Evolutionary conservation across 345 rosid species (phyloP), one percentile per base, ranked within the genome.

Genomic region (Moricandia moricandioides): DNA sequence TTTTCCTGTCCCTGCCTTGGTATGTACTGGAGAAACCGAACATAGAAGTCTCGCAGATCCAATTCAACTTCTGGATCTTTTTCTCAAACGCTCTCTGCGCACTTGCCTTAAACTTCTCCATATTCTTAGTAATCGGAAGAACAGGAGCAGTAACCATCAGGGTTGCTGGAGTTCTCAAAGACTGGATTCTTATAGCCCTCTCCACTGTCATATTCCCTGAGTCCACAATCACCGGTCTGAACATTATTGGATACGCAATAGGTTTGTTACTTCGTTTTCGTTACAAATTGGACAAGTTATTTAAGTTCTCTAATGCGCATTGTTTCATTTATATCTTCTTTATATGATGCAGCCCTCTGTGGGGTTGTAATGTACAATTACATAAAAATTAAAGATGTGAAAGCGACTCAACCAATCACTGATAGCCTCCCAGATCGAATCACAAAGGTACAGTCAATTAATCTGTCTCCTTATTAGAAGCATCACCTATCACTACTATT

Each of bases 351-450:
- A 95, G 99, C 97, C 27, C 91, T 95, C 4, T 86, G 96, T 70
- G 99, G 99, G 5, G 99, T 90, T 77, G 97, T 92, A 76, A 90
- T 95, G 92, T 95, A 92, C 82, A 90, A 90, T 81, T 92, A 89
- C 86, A 78, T 91, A 65, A 93, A 88, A 83, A 86, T 89, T 40
- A 89, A 80, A 72, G 98, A 93, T 80, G 87, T 81, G 6, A 86
- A 86, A 62, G 90, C 96, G 2, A 77, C 84, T 70, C 97, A 89
- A 69, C 80, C 88, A 33, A 82, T 80, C 27, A 57, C 86, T 7
- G 98, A 95, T 62, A 81, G 81, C 81, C 73, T 86, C 58, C 89
- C 93, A 3, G 98, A 95, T 14, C 87, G 98, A 87, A 74, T 89
- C 18, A 26, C 85, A 5, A 92, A 92, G 99, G 99, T 95, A 62